Evolutionary conservation across 2,329 filamentous ascomycete species (phyloP).

Genomic region (Arthrocladium fulminans): DNA sequence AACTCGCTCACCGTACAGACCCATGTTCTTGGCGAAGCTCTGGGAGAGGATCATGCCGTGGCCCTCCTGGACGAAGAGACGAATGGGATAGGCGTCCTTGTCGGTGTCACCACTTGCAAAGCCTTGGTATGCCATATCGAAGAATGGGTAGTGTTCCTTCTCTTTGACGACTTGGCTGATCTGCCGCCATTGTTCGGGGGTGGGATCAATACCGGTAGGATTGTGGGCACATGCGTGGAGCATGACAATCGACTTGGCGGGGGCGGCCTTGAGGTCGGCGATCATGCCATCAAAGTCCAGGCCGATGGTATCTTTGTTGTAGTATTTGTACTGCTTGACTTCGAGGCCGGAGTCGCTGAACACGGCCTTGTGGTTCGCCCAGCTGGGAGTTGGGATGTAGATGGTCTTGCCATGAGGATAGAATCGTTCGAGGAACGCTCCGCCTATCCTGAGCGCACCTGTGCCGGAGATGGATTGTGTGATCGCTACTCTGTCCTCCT

Average conservation of each 20-base stretch:
- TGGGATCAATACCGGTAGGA: slow-evolving; percentile 93
- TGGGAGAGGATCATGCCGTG: slow-evolving; percentile 82
- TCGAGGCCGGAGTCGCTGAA: slow-evolving; percentile 87
- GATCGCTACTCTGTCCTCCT: slow-evolving; percentile 69
- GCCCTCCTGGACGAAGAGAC: slow-evolving; percentile 87
- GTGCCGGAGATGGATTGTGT: slow-evolving; percentile 98
- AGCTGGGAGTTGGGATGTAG: slow-evolving; percentile 91
- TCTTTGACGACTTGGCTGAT: slow-evolving; percentile 81
- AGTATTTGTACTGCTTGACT: slow-evolving; percentile 95
- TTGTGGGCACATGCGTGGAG: slow-evolving; percentile 98
- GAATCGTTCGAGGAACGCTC: slow-evolving; percentile 84
- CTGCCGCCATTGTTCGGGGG: slow-evolving; percentile 80
- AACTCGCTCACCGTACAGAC: slow-evolving; percentile 96
- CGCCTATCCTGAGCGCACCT: slow-evolving; percentile 88
- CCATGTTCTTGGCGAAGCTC: slow-evolving; percentile 99
- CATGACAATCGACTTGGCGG: slow-evolving; percentile 77
- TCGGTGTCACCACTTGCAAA: slow-evolving; percentile 89
- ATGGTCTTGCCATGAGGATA: slow-evolving; percentile 88
- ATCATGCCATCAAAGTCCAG: slow-evolving; percentile 94
- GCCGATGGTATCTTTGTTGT: slow-evolving; percentile 97
- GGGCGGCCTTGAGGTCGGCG: slow-evolving; percentile 79
- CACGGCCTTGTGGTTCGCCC: slow-evolving; percentile 96
- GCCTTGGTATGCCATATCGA: slow-evolving; percentile 99
- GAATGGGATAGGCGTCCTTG: slow-evolving; percentile 85
- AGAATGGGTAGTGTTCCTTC: slow-evolving; percentile 86